phyloP scores from a whole-genome alignment of 2,329 filamentous ascomycete genomes.

The Phyllosticta paracitricarpa region DNA sequence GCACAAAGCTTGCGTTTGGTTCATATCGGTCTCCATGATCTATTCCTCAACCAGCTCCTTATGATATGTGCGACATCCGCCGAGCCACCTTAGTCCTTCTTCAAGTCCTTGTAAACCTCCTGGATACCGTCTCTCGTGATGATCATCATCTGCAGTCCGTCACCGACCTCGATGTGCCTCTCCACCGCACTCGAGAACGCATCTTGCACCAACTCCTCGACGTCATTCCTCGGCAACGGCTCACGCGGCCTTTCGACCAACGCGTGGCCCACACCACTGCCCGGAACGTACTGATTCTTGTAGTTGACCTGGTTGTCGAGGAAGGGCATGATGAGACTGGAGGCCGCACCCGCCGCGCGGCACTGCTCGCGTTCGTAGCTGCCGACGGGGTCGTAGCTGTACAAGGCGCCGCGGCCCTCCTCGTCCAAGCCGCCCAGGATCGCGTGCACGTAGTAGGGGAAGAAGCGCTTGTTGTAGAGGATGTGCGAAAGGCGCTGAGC shows the following conservation, averaged over 20 bases:
- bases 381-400: conserved; percentile 95
- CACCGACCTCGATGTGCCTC: conserved; percentile 97
- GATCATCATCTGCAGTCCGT: conserved; percentile 89
- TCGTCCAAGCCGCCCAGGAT: conserved; percentile 93
- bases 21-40: neutral
- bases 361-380: conserved; percentile 97
- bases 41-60: conserved; percentile 3
- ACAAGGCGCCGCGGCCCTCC: conserved; percentile 85
- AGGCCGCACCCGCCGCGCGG: conserved; percentile 82
- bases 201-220: conserved; percentile 86
- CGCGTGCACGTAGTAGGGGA: conserved; percentile 94
- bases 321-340: conserved; percentile 97
- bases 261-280: conserved; percentile 72
- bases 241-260: conserved; percentile 59
- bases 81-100: conserved; percentile 39
- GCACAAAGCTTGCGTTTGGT: too few relatives aligned
- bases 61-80: conserved; percentile 4
- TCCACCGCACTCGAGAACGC: conserved; percentile 97
- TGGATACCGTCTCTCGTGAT: conserved; percentile 82
- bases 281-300: conserved; percentile 95
- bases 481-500: conserved; percentile 92
- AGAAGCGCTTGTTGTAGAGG: conserved; percentile 95
- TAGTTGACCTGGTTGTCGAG: conserved; percentile 99
- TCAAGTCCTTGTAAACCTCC: conserved; percentile 74
- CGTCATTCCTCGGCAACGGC: conserved; percentile 61